Evolutionary conservation across 352 stramenopile genomes (phyloP), one percentile per base, ranked within the genome.

Genomic region (Globisporangium okanoganense): DNA sequence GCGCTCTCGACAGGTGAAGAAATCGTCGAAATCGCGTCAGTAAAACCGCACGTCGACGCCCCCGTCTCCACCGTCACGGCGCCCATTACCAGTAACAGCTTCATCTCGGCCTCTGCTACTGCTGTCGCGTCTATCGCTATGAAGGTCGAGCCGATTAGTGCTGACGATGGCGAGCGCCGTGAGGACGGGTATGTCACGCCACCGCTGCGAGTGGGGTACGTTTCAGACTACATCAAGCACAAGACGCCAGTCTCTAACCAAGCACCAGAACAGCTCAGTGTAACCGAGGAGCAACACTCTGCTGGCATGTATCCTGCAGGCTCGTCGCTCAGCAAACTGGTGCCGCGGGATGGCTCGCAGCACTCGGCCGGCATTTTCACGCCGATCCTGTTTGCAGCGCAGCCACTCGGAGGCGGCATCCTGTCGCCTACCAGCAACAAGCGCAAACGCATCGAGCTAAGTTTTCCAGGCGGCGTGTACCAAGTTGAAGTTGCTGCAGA

Each of bases 111-210:
- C 3, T 13, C 25, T 54, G 27, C 18, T 35, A 5, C 27, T 40
- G 8, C 10, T 27, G 18, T 7, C 6, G 43, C 8, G 43, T 49
- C 1, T 54, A 18, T 18, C 5, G 36, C 3, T 12, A 31, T 27
- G n/a, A 27, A 49, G 6, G 7, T 5, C 2, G 43, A 49, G 29
- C 24, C 53, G 13, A 5, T 16, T 3, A n/a, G 5, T 35, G 3
- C 24, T 36, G 24, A 13, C 18, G 14, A 8, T 44, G 44, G 38
- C 36, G 53, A 29, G 4, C 56, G 29, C 12, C 41, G 36, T 4
- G 58, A 65, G 25, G 48, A 58, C 41, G 58, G 58, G 6, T 65
- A 58, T 27, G 41, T 65, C 38, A 65, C 58, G 22, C 58, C 58
- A 24, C 58, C 58, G 49, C 48, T 65, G 24, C 58, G 58, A 27